These are phyloP conservation scores for Yamagishiella unicocca DNA, from an alignment of 139 green algal genomes.

Conservation along the genomic window DNA sequence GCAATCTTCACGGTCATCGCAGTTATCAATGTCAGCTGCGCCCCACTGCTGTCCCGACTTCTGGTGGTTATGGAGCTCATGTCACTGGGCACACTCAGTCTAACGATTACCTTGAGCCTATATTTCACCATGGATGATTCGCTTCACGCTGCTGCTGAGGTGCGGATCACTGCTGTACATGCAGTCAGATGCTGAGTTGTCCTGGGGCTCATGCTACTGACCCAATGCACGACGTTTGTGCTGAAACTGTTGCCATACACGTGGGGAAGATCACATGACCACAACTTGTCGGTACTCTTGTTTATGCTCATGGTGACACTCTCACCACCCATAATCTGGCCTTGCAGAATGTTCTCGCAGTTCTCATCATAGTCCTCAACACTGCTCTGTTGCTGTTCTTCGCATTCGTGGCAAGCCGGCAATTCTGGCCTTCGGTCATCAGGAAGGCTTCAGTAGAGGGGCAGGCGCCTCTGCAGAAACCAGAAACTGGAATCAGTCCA, in stretches of 20 bases:
- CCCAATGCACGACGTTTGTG: no score
- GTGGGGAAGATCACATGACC: no score
- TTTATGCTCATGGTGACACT: no score
- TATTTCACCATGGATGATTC: conserved; percentile 15
- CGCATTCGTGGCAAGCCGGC: neutral
- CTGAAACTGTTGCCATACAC: no score
- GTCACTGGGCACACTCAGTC: conserved; percentile 22
- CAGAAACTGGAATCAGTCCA: no score
- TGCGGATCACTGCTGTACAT: neutral
- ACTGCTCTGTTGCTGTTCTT: neutral
- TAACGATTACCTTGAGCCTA: conserved; percentile 45
- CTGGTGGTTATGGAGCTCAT: conserved; percentile 44
- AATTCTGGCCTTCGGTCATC: neutral
- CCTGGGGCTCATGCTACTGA: no score
- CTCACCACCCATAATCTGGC: no score
- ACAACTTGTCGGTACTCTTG: no score
- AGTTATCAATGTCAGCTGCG: conserved; percentile 33
- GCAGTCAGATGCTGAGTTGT: no score
- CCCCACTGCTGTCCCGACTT: conserved; percentile 6
- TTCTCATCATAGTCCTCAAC: conserved; percentile 11
- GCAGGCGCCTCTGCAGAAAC: neutral
- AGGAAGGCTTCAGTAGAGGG: neutral
- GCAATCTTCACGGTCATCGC: conserved; percentile 27
- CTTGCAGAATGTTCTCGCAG: neutral
- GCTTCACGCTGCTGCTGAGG: neutral